Base-by-base conservation (phyloP, 1,139 yeast genomes). In the Protomyces macrosporus region DNA sequence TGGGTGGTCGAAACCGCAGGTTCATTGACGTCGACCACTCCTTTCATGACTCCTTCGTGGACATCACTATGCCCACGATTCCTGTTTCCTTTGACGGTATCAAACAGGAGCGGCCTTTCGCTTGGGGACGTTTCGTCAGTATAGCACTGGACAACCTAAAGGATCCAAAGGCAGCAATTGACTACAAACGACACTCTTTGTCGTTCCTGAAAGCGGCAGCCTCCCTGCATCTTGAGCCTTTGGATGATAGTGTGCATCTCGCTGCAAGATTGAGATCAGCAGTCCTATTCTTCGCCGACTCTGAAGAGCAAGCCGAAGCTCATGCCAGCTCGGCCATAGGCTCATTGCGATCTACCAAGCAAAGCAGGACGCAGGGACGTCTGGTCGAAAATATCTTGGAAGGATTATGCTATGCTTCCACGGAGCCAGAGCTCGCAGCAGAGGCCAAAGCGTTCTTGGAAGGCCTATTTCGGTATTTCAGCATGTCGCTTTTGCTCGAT, bases 1-100 rank as follows among this genome's bases (percentile, higher is more conserved):
- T 95, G 51, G 99, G 99, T 45, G 99, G 99, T 1, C 82, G 98
- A 73, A 93, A 93, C 71, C 86, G 97, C 70, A 84, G 87, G 62
- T 90, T 89, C 72, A 79, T 91, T 71, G 84, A 84, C 67, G 88
- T 95, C 1, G 89, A 90, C 55, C 77, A 82, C 57, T 85, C 85
- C 63, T 78, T 93, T 69, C 78, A 82, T 54, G 75, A 86, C 14
- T 86, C 86, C 67, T 89, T 87, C 70, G 88, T 87, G 66, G 78
- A 88, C 32, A 32, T 35, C 34, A 54, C 51, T 16, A 32, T 39
- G 4, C 63, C 85, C 86, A 71, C 89, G 91, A 0, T 88, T 82
- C 77, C 79, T 82, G 57, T 88, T 86, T 69, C 83, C 32, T 65
- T 64, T 54, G 51, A 60, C 32, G 62, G 67, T 36, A 50, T 56